These are phyloP conservation scores for Calocybe gangraenosa DNA, from an alignment of 768 basidiomycete genomes.

Conservation along the genomic window DNA sequence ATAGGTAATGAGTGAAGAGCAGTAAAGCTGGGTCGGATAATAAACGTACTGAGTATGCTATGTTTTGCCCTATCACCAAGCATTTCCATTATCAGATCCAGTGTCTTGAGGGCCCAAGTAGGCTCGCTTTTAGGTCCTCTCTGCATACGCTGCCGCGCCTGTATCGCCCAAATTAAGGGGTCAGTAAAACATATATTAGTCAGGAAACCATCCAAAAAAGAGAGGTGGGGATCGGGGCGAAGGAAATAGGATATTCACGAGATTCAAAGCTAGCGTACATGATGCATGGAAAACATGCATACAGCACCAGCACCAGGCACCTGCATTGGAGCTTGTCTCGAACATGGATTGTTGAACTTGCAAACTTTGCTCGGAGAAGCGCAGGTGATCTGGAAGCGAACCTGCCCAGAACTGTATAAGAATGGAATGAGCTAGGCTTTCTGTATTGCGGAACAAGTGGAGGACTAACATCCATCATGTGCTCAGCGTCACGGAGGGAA, in stretches of 20 bases:
- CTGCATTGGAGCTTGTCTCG: conserved; percentile 72
- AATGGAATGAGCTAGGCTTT: neutral
- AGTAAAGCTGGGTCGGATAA: conserved; percentile 1
- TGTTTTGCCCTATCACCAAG: conserved; percentile 48
- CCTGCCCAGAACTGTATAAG: conserved; percentile 43
- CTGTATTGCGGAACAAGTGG: neutral
- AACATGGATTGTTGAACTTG: conserved; percentile 71
- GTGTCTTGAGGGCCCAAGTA: conserved; percentile 37
- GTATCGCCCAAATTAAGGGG: conserved; percentile 3
- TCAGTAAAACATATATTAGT: conserved; percentile 4
- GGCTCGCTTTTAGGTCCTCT: conserved; percentile 34
- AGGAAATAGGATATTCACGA: conserved; percentile 41
- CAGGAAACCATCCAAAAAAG: neutral
- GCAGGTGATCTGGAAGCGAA: conserved; percentile 67
- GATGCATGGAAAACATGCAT: conserved; percentile 75
- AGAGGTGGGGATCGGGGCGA: too few species aligned
- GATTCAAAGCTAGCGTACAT: conserved; percentile 56
- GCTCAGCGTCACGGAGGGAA: conserved; percentile 37
- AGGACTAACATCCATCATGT: conserved; percentile 36
- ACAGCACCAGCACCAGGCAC: conserved; percentile 77
- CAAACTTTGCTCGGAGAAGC: conserved; percentile 66
- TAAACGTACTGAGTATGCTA: conserved; percentile 37
- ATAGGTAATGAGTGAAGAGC: neutral
- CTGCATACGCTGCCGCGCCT: conserved; percentile 37
- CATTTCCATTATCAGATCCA: conserved; percentile 42